A percentile compares a stretch with the other conserved stretches of the same genome.
These are phyloP conservation scores for Acanthochlamys bracteata DNA, from an alignment of 106 monocot species.

Conservation along the genomic window DNA sequence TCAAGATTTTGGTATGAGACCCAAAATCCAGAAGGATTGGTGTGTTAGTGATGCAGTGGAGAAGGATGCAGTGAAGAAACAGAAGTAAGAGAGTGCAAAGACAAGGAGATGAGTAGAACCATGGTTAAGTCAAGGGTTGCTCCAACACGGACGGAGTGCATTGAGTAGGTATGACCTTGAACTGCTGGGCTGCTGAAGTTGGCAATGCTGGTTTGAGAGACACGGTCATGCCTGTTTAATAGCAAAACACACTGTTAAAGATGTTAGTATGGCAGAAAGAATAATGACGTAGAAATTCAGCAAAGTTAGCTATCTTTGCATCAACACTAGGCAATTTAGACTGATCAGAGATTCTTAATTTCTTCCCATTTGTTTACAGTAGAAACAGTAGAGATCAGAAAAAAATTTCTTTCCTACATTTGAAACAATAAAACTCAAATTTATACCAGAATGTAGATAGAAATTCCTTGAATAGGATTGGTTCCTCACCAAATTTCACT, in stretches of 20 bases:
- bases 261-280: slow-evolving; percentile 27
- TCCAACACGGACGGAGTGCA: slow-evolving; percentile 36
- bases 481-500: too few species aligned
- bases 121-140: slow-evolving; percentile 80
- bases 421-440: too few species aligned
- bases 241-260: slow-evolving; percentile 60
- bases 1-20: slow-evolving; percentile 6
- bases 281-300: neutral
- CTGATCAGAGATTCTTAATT: too few species aligned
- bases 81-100: slow-evolving; percentile 9
- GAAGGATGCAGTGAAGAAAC: slow-evolving; percentile 13
- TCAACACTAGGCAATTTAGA: too few species aligned
- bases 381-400: too few species aligned
- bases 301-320: neutral
- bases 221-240: slow-evolving; percentile 77
- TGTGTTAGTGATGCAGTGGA: slow-evolving; percentile 2
- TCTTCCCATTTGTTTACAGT: too few species aligned
- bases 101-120: slow-evolving; percentile 17
- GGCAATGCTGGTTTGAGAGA: slow-evolving; percentile 41
- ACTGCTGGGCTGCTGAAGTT: slow-evolving; percentile 38
- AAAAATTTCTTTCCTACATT: too few species aligned
- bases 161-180: slow-evolving; percentile 48
- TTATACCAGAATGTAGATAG: too few species aligned
- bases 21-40: neutral
- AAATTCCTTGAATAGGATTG: too few species aligned